phyloP scores from a whole-genome alignment of 768 basidiomycete species.

The Lyophyllum semitale region DNA sequence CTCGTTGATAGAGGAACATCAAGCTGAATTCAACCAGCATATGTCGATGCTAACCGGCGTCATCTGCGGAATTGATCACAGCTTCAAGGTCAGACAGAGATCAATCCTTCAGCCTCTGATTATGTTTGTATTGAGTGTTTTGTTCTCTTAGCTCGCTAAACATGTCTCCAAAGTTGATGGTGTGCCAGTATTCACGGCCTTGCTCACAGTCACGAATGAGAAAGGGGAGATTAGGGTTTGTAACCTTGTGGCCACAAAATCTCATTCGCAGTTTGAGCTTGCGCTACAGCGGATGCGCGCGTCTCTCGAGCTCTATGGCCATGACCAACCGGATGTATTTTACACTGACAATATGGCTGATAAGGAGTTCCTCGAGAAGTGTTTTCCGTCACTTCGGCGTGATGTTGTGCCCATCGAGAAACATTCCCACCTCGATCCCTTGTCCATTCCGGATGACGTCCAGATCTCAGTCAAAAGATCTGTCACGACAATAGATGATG shows the following conservation, averaged over 20 bases:
- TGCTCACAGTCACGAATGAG: constrained; percentile 29
- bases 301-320: constrained; percentile 29
- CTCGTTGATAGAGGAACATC: constrained; percentile 22
- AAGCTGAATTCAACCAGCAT: constrained; percentile 22
- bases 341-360: constrained; percentile 34
- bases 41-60: constrained; percentile 22
- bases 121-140: not conserved
- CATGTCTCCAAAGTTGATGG: constrained; percentile 27
- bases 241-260: constrained; percentile 29
- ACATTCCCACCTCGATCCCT: constrained; percentile 16
- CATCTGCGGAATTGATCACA: constrained; percentile 24
- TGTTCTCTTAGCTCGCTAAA: constrained; percentile 23
- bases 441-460: constrained; percentile 17
- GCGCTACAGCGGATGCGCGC: constrained; percentile 21
- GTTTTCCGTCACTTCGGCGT: constrained; percentile 15
- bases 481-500: constrained; percentile 16
- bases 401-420: constrained; percentile 20
- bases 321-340: constrained; percentile 19
- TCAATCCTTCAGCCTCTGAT: not conserved
- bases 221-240: constrained; percentile 24
- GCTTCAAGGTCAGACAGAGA: constrained; percentile 22
- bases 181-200: constrained; percentile 23
- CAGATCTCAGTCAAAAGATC: constrained; percentile 13
- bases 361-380: constrained; percentile 16
- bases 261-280: constrained; percentile 29